phyloP scores from a whole-genome alignment of 441 rosid genomes.

The Erodium texanum region DNA sequence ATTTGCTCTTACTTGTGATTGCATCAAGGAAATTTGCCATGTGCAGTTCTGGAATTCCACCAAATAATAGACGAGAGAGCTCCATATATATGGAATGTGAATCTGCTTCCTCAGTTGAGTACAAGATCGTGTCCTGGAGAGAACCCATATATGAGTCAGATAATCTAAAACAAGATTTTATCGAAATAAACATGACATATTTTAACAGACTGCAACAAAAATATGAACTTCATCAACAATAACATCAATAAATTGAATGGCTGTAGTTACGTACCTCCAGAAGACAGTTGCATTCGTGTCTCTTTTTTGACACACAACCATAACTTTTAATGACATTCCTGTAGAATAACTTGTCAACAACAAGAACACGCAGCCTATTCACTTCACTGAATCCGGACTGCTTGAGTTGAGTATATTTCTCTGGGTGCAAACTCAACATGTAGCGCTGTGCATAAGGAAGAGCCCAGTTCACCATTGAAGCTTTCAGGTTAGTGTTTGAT shows the following conservation, averaged over 20 bases:
- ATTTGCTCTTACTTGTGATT: constrained; percentile 68
- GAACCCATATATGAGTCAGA: constrained; percentile 16
- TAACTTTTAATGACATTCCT: constrained; percentile 48
- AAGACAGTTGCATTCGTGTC: constrained; percentile 52
- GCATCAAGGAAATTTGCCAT: constrained; percentile 86
- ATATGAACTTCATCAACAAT: not conserved
- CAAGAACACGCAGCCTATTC: constrained; percentile 47
- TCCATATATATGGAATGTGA: constrained; percentile 74
- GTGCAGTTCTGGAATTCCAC: constrained; percentile 59
- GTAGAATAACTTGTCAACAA: constrained; percentile 61
- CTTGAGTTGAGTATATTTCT: constrained; percentile 45
- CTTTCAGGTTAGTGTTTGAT: constrained; percentile 39
- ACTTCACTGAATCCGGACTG: constrained; percentile 39
- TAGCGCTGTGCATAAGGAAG: constrained; percentile 94
- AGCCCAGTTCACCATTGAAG: constrained; percentile 71
- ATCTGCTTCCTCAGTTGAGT: constrained; percentile 49
- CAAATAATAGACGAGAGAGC: constrained; percentile 67
- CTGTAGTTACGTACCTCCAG: constrained; percentile 48
- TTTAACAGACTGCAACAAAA: not conserved
- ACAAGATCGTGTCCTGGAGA: constrained; percentile 62
- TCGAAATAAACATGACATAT: no score
- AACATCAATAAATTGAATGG: not conserved
- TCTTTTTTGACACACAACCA: constrained; percentile 43
- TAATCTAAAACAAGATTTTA: constrained; percentile 3
- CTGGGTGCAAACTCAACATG: constrained; percentile 46